Percentiles rank a stretch among this genome's conserved stretches.
Conservation (phyloP, 2,329 filamentous ascomycete species). For the Stagonosporopsis chrysanthemi region DNA sequence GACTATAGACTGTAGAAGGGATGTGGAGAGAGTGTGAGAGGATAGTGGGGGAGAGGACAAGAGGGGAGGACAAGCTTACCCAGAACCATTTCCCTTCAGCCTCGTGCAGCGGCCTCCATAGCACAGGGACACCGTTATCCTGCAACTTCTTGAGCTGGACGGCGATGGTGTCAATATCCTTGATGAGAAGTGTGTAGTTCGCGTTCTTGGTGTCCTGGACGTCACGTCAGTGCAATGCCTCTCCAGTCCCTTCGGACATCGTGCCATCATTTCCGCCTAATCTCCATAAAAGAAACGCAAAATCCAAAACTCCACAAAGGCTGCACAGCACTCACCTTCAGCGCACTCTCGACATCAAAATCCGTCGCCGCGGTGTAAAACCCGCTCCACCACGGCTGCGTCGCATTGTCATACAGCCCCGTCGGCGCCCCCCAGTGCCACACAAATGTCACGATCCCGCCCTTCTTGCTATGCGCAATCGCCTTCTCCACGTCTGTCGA, state of each 20-base stretch:
- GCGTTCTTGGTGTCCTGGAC: constrained; percentile 49
- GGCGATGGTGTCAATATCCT: constrained; percentile 60
- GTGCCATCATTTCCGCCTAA: too few relatives aligned
- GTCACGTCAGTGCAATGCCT: background rate
- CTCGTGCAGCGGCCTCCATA: constrained; percentile 60
- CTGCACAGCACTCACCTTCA: constrained; percentile 30
- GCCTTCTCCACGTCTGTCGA: constrained; percentile 57
- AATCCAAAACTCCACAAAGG: background rate
- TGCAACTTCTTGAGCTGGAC: constrained; percentile 56
- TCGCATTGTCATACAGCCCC: constrained; percentile 57
- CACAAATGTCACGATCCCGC: constrained; percentile 57
- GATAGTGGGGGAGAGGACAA: background rate
- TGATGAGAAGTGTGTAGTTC: constrained; percentile 58
- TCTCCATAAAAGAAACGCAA: too few relatives aligned
- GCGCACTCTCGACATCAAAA: constrained; percentile 56
- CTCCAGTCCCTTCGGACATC: too few relatives aligned
- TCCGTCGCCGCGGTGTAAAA: constrained; percentile 61
- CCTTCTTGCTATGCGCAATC: constrained; percentile 53
- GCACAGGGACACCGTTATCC: constrained; percentile 55
- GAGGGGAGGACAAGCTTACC: background rate
- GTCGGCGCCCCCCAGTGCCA: constrained; percentile 61
- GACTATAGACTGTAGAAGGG: too few relatives aligned
- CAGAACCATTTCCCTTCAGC: constrained; percentile 62
- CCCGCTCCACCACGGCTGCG: constrained; percentile 58
- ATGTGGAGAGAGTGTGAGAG: background rate